Base-by-base conservation (phyloP, 306 rosid genomes). In the Citrullus amarus region DNA sequence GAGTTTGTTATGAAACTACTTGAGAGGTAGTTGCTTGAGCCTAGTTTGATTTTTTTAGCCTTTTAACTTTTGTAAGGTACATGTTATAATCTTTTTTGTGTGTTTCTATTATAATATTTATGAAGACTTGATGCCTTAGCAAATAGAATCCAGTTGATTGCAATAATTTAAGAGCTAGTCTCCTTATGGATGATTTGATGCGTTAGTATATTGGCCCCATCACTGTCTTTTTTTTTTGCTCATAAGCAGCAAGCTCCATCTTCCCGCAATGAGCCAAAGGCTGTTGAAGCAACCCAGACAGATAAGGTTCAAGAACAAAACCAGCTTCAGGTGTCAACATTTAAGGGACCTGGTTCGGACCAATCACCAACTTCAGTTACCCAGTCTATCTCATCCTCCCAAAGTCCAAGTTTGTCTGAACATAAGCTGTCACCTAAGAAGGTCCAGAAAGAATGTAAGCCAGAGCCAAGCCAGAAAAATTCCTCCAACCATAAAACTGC, bases 341-440 rank as follows among this genome's bases (percentile, higher is more conserved):
- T 44, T 84, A 84, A 86, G 82, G 82, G 86, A 62, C 82, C 81
- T 72, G 81, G 66, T 20, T 84, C 89, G 16, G 92, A 83, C 43
- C 83, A 78, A 50, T 89, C 96, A 41, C 94, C 98, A 80, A 89
- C 91, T 80, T 92, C 91, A 82, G 97, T 86, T 80, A 87, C 96
- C 77, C 89, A 89, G 81, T 86, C 97, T 77, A 82, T 87, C 62
- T 89, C 93, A 80, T 77, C 88, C 75, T 87, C 80, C 46, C 73
- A 85, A 66, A 88, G 90, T 83, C 85, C 93, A 48, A 84, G 72
- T 51, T 65, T 77, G 28, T 82, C 22, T 14, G 88, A 83, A 73
- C 86, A 79, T 34, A 86, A 85, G 75, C 66, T 57, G 72, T 80
- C 86, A 80, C 78, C 86, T 9, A 79, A 61, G 28, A 88, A 79